phyloP scores from a whole-genome alignment of 2,329 filamentous ascomycete species.

The Blastomyces emzantsi region DNA sequence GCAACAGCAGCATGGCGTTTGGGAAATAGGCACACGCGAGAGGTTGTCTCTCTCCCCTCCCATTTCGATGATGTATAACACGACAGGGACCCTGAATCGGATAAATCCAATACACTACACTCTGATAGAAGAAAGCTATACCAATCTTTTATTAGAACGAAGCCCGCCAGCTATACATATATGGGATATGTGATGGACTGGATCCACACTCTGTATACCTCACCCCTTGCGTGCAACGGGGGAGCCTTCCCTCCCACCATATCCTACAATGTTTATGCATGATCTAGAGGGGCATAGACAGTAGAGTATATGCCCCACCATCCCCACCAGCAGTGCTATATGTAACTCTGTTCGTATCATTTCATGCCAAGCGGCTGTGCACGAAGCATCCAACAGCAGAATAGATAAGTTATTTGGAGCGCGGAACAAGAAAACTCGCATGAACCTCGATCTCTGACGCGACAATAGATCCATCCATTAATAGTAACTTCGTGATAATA shows the following conservation, averaged over 20 bases:
- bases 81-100: neutral
- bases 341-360: neutral
- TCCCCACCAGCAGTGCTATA: neutral
- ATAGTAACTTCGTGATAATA: no score
- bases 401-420: no score
- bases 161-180: neutral
- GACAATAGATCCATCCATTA: no score
- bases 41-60: neutral
- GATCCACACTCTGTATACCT: neutral
- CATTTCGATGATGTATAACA: neutral
- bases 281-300: neutral
- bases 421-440: neutral
- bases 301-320: neutral
- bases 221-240: no score
- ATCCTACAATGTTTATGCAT: neutral
- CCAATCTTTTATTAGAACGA: neutral
- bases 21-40: neutral
- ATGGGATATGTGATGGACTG: neutral
- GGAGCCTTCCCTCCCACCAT: no score
- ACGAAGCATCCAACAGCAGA: no score
- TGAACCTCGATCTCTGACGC: neutral
- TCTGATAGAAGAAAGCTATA: neutral
- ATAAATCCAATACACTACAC: neutral
- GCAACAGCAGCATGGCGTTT: slow-evolving; percentile 3
- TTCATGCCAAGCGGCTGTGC: neutral